These are phyloP conservation scores for Trypanosoma boissoni DNA, from an alignment of 208 protist genomes.

Conservation along the genomic window DNA sequence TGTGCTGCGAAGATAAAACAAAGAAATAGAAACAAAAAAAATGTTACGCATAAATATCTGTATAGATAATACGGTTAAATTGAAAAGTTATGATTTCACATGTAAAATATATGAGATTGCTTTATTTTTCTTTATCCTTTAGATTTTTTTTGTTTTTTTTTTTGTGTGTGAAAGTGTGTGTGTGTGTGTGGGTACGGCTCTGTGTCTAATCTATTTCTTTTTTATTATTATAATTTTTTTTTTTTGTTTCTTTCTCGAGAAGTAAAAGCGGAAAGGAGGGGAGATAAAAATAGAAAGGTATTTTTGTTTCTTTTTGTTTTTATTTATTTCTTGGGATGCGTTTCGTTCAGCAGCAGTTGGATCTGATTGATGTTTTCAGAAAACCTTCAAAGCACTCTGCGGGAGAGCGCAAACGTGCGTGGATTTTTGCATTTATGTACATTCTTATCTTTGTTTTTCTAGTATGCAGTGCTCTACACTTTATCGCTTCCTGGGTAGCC, in stretches of 20 bases:
- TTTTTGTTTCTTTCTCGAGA: background rate
- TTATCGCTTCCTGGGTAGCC: slow-evolving; percentile 77
- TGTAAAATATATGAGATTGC: no score
- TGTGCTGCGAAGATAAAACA: no score
- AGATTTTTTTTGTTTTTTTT: slow-evolving; percentile 5
- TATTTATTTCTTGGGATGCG: slow-evolving; percentile 49
- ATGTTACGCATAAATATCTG: no score
- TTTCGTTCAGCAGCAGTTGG: slow-evolving; percentile 68
- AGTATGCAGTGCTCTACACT: slow-evolving; percentile 58
- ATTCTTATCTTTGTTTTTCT: slow-evolving; percentile 51
- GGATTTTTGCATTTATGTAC: slow-evolving; percentile 76
- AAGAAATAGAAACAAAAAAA: no score
- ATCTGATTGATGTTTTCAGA: slow-evolving; percentile 64
- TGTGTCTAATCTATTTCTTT: background rate
- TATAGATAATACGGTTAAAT: no score
- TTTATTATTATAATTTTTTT: background rate
- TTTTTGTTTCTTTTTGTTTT: no score
- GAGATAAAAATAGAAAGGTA: background rate
- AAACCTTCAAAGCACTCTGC: slow-evolving; percentile 59
- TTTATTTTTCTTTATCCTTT: background rate
- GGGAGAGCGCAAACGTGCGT: slow-evolving; percentile 80
- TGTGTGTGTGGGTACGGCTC: background rate
- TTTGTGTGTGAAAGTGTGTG: background rate
- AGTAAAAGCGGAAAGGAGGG: background rate
- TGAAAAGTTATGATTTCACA: no score